Percentiles rank a stretch among this genome's conserved stretches.
Conservation (phyloP, 805 yeast genomes). For the Kodamaea jinghongensis region DNA sequence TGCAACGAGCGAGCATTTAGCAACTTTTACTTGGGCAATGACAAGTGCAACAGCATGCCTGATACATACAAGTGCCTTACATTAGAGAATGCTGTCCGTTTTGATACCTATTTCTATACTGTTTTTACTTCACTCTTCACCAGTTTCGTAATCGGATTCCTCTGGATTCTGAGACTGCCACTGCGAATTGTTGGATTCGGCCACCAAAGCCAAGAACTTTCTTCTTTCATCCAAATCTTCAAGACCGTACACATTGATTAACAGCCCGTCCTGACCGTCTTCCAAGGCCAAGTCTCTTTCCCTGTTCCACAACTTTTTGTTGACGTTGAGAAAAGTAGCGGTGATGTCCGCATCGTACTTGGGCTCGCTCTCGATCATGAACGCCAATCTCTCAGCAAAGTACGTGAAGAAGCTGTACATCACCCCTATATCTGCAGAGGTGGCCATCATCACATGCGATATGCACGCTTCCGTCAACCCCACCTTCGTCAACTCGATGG, state of each 20-base stretch:
- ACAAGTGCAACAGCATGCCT: no score
- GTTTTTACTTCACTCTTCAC: no score
- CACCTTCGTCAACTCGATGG: conserved; percentile 6
- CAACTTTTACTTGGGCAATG: background rate
- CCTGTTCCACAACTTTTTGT: conserved; percentile 1
- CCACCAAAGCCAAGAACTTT: background rate
- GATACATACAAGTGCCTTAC: no score
- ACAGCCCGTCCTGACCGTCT: conserved; percentile 1
- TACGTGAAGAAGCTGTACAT: conserved; percentile 5
- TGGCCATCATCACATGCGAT: conserved; percentile 11
- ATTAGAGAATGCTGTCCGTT: no score
- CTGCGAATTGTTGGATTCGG: no score
- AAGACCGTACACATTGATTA: background rate
- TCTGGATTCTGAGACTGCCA: no score
- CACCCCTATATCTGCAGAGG: conserved; percentile 7
- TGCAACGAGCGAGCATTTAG: background rate
- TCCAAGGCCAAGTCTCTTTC: conserved; percentile 4
- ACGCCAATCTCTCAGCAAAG: background rate
- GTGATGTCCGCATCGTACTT: background rate
- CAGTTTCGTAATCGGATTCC: no score
- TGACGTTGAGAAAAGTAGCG: background rate
- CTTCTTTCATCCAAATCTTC: background rate
- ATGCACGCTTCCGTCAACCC: conserved; percentile 12
- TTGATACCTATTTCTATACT: no score
- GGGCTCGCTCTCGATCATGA: background rate